phyloP scores from a whole-genome alignment of 305 asterid species.

The Ilex paraguariensis region DNA sequence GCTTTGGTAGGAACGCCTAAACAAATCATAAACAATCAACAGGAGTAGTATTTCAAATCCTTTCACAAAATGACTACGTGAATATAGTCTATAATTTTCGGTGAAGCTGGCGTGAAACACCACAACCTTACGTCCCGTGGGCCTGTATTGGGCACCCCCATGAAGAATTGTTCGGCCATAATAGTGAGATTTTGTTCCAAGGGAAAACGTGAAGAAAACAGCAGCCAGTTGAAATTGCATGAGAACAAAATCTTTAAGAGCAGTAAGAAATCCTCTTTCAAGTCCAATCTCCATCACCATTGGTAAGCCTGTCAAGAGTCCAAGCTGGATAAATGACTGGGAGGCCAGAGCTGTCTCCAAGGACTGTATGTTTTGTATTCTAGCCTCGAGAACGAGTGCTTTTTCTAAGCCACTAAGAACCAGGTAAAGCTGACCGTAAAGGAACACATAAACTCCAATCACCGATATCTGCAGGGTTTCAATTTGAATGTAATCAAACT shows the following conservation, averaged over 20 bases:
- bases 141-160: slow-evolving; percentile 94
- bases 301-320: slow-evolving; percentile 90
- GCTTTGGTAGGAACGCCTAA: slow-evolving; percentile 63
- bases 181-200: slow-evolving; percentile 85
- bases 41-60: slow-evolving; percentile 84
- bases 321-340: slow-evolving; percentile 95
- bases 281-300: slow-evolving; percentile 93
- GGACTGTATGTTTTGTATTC: slow-evolving; percentile 61
- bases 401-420: slow-evolving; percentile 91
- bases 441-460: slow-evolving; percentile 79
- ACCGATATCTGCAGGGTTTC: slow-evolving; percentile 61
- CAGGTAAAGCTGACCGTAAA: slow-evolving; percentile 93
- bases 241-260: slow-evolving; percentile 86
- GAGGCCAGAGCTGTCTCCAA: slow-evolving; percentile 95
- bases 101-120: slow-evolving; percentile 87
- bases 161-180: slow-evolving; percentile 95
- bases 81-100: slow-evolving; percentile 81
- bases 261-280: slow-evolving; percentile 85
- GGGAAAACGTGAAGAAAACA: slow-evolving; percentile 94
- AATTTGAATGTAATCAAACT: not conserved
- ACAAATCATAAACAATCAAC: slow-evolving; percentile 70
- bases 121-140: slow-evolving; percentile 95
- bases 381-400: slow-evolving; percentile 71
- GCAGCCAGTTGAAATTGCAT: slow-evolving; percentile 96
- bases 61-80: slow-evolving; percentile 89